These are phyloP conservation scores for Umbellularia californica DNA, from an alignment of 164 flowering plant species.

Conservation along the genomic window DNA sequence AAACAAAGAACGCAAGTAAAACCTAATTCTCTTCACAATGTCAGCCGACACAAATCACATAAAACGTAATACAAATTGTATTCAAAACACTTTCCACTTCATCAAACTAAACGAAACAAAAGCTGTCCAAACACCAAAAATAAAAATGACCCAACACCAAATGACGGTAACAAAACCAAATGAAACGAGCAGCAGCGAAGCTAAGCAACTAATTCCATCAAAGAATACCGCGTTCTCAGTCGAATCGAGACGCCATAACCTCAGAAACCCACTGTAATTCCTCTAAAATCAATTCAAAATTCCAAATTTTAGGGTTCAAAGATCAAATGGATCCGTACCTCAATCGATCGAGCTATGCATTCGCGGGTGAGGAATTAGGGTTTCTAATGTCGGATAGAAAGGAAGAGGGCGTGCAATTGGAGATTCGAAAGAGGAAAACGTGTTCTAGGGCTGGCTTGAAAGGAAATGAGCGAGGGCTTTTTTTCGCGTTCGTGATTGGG, in stretches of 20 bases:
- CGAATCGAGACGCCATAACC: neutral
- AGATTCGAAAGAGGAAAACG: neutral
- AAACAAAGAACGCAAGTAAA: too few relatives aligned
- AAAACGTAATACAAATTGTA: neutral
- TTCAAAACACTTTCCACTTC: neutral
- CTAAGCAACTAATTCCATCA: neutral
- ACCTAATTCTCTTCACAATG: neutral
- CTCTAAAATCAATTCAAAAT: neutral
- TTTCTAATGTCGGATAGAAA: neutral
- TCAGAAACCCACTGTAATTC: neutral
- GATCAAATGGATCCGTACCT: neutral
- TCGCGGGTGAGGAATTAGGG: neutral
- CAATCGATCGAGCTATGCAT: neutral
- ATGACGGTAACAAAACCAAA: neutral
- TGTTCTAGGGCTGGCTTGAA: neutral
- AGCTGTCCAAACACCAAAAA: neutral
- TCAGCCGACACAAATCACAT: neutral
- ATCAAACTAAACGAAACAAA: neutral
- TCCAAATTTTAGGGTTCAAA: neutral
- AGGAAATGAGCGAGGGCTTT: neutral
- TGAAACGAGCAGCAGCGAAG: neutral
- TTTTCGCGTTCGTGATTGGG: neutral
- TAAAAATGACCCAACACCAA: neutral
- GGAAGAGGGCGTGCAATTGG: neutral
- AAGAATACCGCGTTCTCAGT: neutral